phyloP scores from a whole-genome alignment of 2,329 filamentous ascomycete genomes.

The Penicillium sp. region DNA sequence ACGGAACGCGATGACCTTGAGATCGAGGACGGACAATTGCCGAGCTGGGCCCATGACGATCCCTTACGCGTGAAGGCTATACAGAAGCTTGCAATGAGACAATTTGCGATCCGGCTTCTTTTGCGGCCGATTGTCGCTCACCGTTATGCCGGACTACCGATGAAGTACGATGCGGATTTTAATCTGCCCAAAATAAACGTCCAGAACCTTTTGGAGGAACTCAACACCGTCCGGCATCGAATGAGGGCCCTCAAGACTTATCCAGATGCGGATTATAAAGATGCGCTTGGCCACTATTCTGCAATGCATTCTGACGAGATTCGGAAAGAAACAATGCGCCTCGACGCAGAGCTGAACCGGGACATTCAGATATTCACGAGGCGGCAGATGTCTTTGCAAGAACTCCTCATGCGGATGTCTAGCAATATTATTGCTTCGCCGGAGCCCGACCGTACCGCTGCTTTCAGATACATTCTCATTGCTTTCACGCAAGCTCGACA shows the following conservation, averaged over 20 bases:
- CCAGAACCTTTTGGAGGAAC: constrained; percentile 30
- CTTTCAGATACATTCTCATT: constrained; percentile 34
- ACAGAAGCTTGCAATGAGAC: constrained; percentile 36
- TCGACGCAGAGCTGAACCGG: constrained; percentile 28
- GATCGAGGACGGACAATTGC: constrained; percentile 15
- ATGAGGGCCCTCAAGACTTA: constrained; percentile 29
- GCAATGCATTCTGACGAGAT: constrained; percentile 16
- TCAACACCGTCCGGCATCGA: constrained; percentile 30
- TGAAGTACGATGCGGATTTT: constrained; percentile 29
- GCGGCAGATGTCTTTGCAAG: constrained; percentile 31
- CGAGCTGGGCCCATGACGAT: constrained; percentile 28
- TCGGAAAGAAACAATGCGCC: constrained; percentile 14
- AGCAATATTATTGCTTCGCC: constrained; percentile 33
- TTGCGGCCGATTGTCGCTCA: constrained; percentile 39
- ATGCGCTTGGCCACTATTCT: constrained; percentile 29
- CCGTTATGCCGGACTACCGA: constrained; percentile 32
- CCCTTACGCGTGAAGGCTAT: constrained; percentile 35
- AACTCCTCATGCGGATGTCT: constrained; percentile 34
- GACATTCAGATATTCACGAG: constrained; percentile 29
- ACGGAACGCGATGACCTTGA: constrained; percentile 1
- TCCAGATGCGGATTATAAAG: constrained; percentile 25
- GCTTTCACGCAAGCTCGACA: constrained; percentile 37
- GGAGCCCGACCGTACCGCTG: constrained; percentile 35
- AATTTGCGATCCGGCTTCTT: constrained; percentile 38
- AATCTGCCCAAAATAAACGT: constrained; percentile 28